Base-by-base conservation (phyloP, 2,329 filamentous ascomycete genomes). In the Boeremia exigua region DNA sequence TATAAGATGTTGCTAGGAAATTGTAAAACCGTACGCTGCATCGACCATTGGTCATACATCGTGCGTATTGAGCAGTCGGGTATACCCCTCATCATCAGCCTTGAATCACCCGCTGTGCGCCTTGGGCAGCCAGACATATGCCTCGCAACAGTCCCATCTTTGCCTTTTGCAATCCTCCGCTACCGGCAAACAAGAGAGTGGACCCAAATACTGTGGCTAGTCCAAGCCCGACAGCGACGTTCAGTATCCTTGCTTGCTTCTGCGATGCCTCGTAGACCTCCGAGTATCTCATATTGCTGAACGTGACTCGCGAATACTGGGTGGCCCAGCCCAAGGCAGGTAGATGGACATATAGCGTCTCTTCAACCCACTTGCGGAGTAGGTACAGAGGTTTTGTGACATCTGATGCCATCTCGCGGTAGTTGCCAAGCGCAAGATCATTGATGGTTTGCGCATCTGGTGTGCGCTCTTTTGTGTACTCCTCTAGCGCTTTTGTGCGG, bases 261-360 rank as follows among this genome's bases (percentile, higher is more conserved):
- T 88, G 84, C 53, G 89, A 91, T 62, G 84, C 85, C 34, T 78
- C 80, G 30, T 92, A 83, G 3, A 98, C 90, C 58, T 96, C 88
- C 0, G 90, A 91, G 75, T 99, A 99, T 17, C 90, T 81, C 77
- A 96, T 89, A 68, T 96, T 97, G 56, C 91, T 91, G 73, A 99
- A 99, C 64, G 92, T 96, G 8, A 99, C 88, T 17, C 94, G 84
- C 0, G 90, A 87, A 72, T 99, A 99, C 77, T 96, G 92, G 2
- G 95, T 99, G 70, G 89, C 87, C 88, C 94, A 97, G 0, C 94
- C 95, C 11, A 93, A 77, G 25, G 82, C 79, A 0, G 95, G 95
- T 2, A 96, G 70, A 66, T 89, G 88, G 12, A 89, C 84, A 48
- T 89, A 91, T 48, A 98, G 79, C 30, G 84, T 85, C 78, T 99